Base-by-base conservation (phyloP, 2,329 filamentous ascomycete species). In the Aspergillus proliferans region DNA sequence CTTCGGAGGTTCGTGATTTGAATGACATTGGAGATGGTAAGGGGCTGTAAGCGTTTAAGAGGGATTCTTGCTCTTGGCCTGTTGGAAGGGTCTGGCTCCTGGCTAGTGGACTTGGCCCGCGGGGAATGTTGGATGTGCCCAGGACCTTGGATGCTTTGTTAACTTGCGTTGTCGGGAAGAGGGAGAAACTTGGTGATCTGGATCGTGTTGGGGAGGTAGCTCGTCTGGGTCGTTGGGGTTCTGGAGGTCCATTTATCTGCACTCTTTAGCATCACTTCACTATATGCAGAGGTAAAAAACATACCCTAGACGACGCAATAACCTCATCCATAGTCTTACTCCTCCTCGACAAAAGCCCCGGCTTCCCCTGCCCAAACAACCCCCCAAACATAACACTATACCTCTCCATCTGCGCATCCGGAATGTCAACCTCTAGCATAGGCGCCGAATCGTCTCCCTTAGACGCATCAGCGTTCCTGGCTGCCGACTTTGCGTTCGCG, bases 301-400 rank as follows among this genome's bases (percentile, higher is more conserved):
- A 64, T 59, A 65, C 60, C 45, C 71, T 68, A 50, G 76, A 75
- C 46, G 79, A 76, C 18, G 74, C 76, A 54, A 77, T 80, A 1
- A 87, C 68, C 49, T 76, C 80, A 30, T 71, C 64, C 36, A 72
- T 54, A 4, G 65, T 66, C 47, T 59, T 69, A 48, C 66, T 71
- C 40, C 67, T 62, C 48, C 69, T 61, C 45, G 64, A 60, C 48
- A 71, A 56, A 46, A 67, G 53, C 8, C 68, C 58, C 30, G 63
- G 56, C 28, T 62, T 55, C 52, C 65, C 52, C 81, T 66, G 63
- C 30, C 60, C 79, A 22, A 95, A 72, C 6, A 96, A 76, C 34
- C 80, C 81, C 48, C 85, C 83, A 63, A 97, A 96, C 91, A 96
- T 96, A 56, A 96, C 81, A 58, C 90, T 95, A 59, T 95, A 97